Percentiles rank a stretch among this genome's conserved stretches.
Conservation (phyloP, 345 rosid species). For the Eucalyptus camaldulensis region DNA sequence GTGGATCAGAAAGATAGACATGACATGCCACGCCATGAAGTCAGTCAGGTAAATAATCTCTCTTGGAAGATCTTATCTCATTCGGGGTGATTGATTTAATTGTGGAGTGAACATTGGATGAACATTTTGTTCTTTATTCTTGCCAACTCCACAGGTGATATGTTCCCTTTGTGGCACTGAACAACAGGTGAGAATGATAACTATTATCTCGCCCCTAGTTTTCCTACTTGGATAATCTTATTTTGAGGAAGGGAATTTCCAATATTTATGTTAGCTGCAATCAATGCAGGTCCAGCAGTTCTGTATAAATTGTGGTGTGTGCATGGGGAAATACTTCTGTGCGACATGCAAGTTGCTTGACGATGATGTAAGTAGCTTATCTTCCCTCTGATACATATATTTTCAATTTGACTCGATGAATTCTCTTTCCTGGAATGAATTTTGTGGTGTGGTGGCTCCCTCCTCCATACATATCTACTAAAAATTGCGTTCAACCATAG, state of each 20-base stretch:
- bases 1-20: constrained; percentile 13
- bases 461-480: not conserved
- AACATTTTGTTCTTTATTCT: not conserved
- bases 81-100: not conserved
- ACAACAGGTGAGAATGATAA: constrained; percentile 48
- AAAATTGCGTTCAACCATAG: not conserved
- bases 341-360: constrained; percentile 55
- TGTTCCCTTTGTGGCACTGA: constrained; percentile 63
- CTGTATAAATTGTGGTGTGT: constrained; percentile 50
- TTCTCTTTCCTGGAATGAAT: not conserved
- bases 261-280: not conserved
- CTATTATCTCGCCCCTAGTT: not conserved
- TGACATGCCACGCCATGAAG: constrained; percentile 36
- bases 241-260: not conserved
- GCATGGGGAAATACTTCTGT: constrained; percentile 76
- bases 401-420: not conserved
- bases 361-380: constrained; percentile 39
- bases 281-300: constrained; percentile 37
- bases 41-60: constrained; percentile 16
- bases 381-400: not conserved
- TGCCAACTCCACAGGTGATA: constrained; percentile 27
- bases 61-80: not conserved
- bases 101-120: not conserved
- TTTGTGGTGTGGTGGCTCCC: not conserved
- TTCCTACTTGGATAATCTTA: not conserved